These are phyloP conservation scores for Boletus pseudopeckii DNA, from an alignment of 768 basidiomycete genomes.

Conservation along the genomic window DNA sequence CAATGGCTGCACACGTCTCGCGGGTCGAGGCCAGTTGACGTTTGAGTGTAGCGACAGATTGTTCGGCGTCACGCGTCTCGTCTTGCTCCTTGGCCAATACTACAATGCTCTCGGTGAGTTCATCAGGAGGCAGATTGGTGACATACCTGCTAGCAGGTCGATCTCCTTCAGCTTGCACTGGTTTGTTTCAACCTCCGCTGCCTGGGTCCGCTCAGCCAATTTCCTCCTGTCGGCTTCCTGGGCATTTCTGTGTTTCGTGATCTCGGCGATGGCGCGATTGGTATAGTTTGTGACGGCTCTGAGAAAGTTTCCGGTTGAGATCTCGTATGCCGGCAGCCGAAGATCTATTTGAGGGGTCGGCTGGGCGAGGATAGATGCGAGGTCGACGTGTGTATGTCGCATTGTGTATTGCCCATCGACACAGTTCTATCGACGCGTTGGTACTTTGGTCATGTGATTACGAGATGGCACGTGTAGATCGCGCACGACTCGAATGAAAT, in stretches of 20 bases:
- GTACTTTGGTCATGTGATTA: slow-evolving; percentile 27
- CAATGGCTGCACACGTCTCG: slow-evolving; percentile 56
- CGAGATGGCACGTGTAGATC: slow-evolving; percentile 6
- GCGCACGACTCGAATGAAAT: background rate
- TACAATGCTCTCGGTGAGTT: slow-evolving; percentile 21
- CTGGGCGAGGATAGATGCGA: slow-evolving; percentile 52
- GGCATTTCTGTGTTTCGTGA: slow-evolving; percentile 61
- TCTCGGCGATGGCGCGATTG: slow-evolving; percentile 62
- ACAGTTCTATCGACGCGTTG: slow-evolving; percentile 3
- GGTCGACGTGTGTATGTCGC: slow-evolving; percentile 54
- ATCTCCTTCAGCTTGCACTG: slow-evolving; percentile 78
- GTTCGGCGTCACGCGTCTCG: slow-evolving; percentile 68
- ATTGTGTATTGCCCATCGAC: slow-evolving; percentile 3
- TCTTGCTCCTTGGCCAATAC: slow-evolving; percentile 69
- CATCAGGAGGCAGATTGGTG: background rate
- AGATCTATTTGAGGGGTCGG: slow-evolving; percentile 63
- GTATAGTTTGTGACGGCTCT: slow-evolving; percentile 72
- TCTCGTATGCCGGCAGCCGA: slow-evolving; percentile 55
- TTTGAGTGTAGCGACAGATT: slow-evolving; percentile 55
- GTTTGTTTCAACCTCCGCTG: slow-evolving; percentile 66
- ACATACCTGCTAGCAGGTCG: slow-evolving; percentile 71
- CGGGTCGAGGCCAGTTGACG: slow-evolving; percentile 63
- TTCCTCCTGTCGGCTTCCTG: slow-evolving; percentile 64
- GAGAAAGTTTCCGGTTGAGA: slow-evolving; percentile 67
- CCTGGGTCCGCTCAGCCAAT: slow-evolving; percentile 55